Percentiles rank a stretch among this genome's conserved stretches.
These are phyloP conservation scores for Pleurotus cornucopiae DNA, from an alignment of 768 basidiomycete species.

Conservation along the genomic window DNA sequence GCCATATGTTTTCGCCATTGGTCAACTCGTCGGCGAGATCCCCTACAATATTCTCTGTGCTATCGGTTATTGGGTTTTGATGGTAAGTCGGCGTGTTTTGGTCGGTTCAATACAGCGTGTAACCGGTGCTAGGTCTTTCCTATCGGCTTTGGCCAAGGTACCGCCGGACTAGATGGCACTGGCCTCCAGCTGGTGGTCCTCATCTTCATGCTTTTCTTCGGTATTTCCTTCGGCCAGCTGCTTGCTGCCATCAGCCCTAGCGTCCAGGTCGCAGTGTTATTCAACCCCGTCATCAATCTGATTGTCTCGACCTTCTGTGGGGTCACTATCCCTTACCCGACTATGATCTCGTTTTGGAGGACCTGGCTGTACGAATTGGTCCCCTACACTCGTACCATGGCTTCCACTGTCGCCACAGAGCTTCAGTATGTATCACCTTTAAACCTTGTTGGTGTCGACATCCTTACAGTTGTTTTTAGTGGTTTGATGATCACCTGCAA, in stretches of 20 bases:
- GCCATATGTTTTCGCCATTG: constrained; percentile 78
- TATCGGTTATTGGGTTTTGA: constrained; percentile 69
- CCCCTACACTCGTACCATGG: constrained; percentile 68
- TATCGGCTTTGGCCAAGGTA: constrained; percentile 62
- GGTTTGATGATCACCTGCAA: constrained; percentile 66
- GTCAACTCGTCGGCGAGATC: constrained; percentile 77
- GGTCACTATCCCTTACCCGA: constrained; percentile 69
- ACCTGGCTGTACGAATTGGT: constrained; percentile 73
- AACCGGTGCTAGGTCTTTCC: constrained; percentile 38
- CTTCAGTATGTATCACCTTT: constrained; percentile 45
- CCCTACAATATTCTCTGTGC: constrained; percentile 73
- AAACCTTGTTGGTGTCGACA: not conserved
- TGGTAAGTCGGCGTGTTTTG: constrained; percentile 25
- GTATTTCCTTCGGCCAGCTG: constrained; percentile 68
- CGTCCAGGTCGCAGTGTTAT: constrained; percentile 73
- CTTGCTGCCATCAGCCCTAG: constrained; percentile 77
- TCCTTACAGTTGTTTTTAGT: constrained; percentile 25
- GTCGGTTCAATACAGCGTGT: too few species aligned
- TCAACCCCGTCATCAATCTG: constrained; percentile 71
- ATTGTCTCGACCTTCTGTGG: constrained; percentile 75
- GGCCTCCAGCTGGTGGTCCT: constrained; percentile 70
- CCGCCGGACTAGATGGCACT: constrained; percentile 54
- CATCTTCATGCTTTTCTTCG: constrained; percentile 61
- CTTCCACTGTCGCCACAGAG: constrained; percentile 77
- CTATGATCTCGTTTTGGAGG: constrained; percentile 63